phyloP scores from a whole-genome alignment of 73 alveolate genomes.

The Breviolum minutum region DNA sequence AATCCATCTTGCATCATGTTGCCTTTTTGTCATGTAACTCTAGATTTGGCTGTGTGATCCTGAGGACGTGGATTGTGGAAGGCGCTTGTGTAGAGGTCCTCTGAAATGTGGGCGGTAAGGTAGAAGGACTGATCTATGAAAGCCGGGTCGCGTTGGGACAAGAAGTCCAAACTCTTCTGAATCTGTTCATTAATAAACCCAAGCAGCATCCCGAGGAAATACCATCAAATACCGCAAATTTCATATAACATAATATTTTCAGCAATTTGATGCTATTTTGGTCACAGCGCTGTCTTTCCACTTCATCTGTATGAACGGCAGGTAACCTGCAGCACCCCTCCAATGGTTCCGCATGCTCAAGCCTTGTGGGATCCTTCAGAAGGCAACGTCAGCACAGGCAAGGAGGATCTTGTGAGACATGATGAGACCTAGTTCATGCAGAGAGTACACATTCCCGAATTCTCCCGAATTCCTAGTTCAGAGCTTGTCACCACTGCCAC shows the following conservation, averaged over 20 bases:
- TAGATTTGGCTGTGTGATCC: not conserved
- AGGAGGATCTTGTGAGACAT: not conserved
- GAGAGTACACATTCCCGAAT: no score
- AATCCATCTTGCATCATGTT: not conserved
- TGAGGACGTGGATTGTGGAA: constrained; percentile 73
- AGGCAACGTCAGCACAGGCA: constrained; percentile 91
- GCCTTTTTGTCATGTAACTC: not conserved
- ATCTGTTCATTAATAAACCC: no score
- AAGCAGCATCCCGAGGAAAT: no score
- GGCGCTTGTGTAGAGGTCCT: constrained; percentile 73
- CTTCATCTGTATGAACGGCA: not conserved
- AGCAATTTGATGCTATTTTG: not conserved
- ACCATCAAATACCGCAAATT: no score
- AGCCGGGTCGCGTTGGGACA: no score
- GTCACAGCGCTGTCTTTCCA: no score
- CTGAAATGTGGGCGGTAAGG: no score
- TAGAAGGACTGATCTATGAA: no score
- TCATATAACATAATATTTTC: no score
- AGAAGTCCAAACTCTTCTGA: no score
- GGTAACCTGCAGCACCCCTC: constrained; percentile 74
- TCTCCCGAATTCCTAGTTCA: no score
- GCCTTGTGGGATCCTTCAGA: constrained; percentile 55
- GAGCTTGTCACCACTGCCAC: no score
- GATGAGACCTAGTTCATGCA: not conserved
- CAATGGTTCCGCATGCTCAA: constrained; percentile 29